These are phyloP conservation scores for Ophiocordyceps unilateralis DNA, from an alignment of 2,329 filamentous ascomycete genomes.

Conservation along the genomic window DNA sequence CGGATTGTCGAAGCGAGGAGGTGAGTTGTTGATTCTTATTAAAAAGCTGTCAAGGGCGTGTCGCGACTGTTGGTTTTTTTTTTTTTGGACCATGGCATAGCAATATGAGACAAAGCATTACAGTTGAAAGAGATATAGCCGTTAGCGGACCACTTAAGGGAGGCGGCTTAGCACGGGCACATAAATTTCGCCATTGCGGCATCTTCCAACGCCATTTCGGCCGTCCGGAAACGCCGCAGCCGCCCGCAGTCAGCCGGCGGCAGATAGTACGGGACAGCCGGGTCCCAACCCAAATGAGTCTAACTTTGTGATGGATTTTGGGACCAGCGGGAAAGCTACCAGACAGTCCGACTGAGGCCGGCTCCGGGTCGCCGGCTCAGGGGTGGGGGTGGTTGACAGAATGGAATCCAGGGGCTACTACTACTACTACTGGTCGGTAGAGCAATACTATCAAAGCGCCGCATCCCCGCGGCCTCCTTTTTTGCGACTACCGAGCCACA, in stretches of 20 bases:
- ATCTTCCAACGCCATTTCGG: slow-evolving; percentile 2
- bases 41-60: not conserved
- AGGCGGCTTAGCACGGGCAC: too few species aligned
- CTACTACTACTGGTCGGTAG: too few species aligned
- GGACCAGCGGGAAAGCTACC: not conserved
- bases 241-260: not conserved
- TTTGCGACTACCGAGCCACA: slow-evolving; percentile 31
- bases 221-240: not conserved
- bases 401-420: too few species aligned
- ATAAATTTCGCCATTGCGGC: slow-evolving; percentile 6
- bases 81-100: too few species aligned
- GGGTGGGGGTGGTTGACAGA: too few species aligned
- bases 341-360: too few species aligned
- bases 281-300: not conserved
- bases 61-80: not conserved
- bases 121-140: not conserved
- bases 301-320: not conserved
- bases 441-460: too few species aligned
- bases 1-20: not conserved
- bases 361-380: too few species aligned
- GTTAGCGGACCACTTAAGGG: slow-evolving; percentile 1
- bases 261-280: not conserved
- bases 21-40: too few species aligned
- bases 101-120: too few species aligned
- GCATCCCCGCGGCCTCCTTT: slow-evolving; percentile 15